Percentiles rank a stretch among this genome's conserved stretches.
Conservation (phyloP, 306 rosid species). For the Corylus avellana region DNA sequence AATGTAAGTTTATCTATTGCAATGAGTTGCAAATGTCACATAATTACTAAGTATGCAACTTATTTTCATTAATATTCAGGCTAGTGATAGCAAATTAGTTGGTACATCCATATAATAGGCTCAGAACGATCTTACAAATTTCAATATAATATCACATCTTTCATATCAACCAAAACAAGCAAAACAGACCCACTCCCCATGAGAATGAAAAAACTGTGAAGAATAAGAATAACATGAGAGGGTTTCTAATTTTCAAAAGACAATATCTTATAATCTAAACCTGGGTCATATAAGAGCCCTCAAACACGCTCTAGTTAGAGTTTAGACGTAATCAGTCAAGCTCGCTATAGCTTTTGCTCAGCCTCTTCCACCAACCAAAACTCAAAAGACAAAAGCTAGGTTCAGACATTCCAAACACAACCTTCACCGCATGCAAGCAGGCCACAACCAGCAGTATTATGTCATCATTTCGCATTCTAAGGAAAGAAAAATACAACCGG, state of each 20-base stretch:
- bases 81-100: not conserved
- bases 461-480: not conserved
- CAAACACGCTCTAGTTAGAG: not conserved
- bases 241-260: constrained; percentile 1
- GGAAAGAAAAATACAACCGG: not conserved
- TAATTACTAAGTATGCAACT: not conserved
- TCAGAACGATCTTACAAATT: not conserved
- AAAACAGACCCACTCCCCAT: not conserved
- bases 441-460: not conserved
- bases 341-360: not conserved
- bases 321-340: not conserved
- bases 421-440: not conserved
- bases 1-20: not conserved
- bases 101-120: not conserved
- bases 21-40: not conserved
- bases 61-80: not conserved
- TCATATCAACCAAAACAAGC: not conserved
- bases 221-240: not conserved
- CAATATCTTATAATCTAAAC: not conserved
- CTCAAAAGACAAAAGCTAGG: not conserved
- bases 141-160: too few species aligned
- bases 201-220: not conserved
- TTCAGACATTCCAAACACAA: not conserved
- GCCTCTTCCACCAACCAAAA: not conserved
- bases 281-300: not conserved